These are phyloP conservation scores for Sphaerulina musiva DNA, from an alignment of 2,329 filamentous ascomycete genomes.

Conservation along the genomic window DNA sequence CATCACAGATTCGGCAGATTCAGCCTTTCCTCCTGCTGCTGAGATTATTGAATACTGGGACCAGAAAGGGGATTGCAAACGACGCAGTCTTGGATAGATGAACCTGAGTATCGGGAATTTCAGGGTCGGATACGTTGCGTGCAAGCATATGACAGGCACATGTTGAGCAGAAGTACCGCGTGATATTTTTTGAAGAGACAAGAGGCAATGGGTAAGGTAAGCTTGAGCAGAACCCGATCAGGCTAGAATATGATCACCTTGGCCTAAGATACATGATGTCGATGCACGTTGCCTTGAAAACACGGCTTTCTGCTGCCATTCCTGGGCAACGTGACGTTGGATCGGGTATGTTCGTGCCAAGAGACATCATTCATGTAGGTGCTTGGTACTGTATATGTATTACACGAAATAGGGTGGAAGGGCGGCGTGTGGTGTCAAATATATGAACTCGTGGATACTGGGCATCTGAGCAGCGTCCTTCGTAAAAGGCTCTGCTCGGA, in stretches of 20 bases:
- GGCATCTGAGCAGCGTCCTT: neutral
- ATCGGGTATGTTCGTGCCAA: too few relatives aligned
- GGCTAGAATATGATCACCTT: conserved; percentile 31
- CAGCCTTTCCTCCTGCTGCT: conserved; percentile 31
- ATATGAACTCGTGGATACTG: neutral
- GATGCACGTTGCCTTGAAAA: too few relatives aligned
- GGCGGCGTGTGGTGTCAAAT: conserved; percentile 25
- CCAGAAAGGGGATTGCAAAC: too few relatives aligned
- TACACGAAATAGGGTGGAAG: conserved; percentile 33
- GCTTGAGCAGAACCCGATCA: conserved; percentile 24
- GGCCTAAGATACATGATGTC: too few relatives aligned
- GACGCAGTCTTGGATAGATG: neutral
- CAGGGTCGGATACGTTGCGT: conserved; percentile 16
- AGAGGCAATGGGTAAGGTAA: conserved; percentile 40
- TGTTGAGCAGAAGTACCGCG: conserved; percentile 44
- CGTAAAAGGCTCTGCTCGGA: neutral
- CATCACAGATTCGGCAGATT: conserved; percentile 58
- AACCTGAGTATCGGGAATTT: conserved; percentile 18
- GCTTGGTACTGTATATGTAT: too few relatives aligned
- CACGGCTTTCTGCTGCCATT: too few relatives aligned
- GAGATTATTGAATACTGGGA: too few relatives aligned
- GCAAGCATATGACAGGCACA: conserved; percentile 43
- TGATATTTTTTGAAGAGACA: conserved; percentile 38
- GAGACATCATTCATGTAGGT: too few relatives aligned
- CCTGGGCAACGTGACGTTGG: too few relatives aligned